A percentile compares a stretch with the other conserved stretches of the same genome.
These are phyloP conservation scores for Citrullus amarus DNA, from an alignment of 306 rosid species.

Conservation along the genomic window DNA sequence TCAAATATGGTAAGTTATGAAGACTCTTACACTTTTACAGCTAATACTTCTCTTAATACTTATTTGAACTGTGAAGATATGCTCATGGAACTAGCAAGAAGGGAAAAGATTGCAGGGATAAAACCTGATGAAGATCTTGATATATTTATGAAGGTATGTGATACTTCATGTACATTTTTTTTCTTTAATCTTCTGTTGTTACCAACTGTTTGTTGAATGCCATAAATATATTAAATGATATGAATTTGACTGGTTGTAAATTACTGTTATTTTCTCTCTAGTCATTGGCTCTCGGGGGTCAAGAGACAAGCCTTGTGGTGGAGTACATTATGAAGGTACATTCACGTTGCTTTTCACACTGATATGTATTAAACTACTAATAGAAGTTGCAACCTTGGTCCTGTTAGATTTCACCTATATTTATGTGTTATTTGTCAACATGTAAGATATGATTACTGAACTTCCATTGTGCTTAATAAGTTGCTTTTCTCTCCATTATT, in stretches of 20 bases:
- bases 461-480: not conserved
- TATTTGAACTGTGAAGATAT: slow-evolving; percentile 45
- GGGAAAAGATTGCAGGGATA: slow-evolving; percentile 86
- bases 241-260: slow-evolving; percentile 11
- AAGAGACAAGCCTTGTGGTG: slow-evolving; percentile 71
- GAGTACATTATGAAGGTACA: slow-evolving; percentile 95
- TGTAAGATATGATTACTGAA: not conserved
- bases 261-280: slow-evolving; percentile 21
- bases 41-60: slow-evolving; percentile 12
- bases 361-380: slow-evolving; percentile 1
- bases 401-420: not conserved
- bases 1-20: slow-evolving; percentile 59
- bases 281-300: slow-evolving; percentile 91
- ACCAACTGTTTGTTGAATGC: not conserved
- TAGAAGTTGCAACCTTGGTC: not conserved
- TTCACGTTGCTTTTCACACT: slow-evolving; percentile 23
- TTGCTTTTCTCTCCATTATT: not conserved
- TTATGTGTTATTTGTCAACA: not conserved
- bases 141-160: slow-evolving; percentile 78
- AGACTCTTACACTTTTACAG: not conserved
- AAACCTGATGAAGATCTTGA: slow-evolving; percentile 97
- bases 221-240: not conserved
- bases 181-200: not conserved
- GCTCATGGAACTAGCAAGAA: slow-evolving; percentile 91
- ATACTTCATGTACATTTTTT: slow-evolving; percentile 1